A percentile compares a stretch with the other conserved stretches of the same genome.
phyloP scores from a whole-genome alignment of 768 basidiomycete species.

The Suillus ampliporus region DNA sequence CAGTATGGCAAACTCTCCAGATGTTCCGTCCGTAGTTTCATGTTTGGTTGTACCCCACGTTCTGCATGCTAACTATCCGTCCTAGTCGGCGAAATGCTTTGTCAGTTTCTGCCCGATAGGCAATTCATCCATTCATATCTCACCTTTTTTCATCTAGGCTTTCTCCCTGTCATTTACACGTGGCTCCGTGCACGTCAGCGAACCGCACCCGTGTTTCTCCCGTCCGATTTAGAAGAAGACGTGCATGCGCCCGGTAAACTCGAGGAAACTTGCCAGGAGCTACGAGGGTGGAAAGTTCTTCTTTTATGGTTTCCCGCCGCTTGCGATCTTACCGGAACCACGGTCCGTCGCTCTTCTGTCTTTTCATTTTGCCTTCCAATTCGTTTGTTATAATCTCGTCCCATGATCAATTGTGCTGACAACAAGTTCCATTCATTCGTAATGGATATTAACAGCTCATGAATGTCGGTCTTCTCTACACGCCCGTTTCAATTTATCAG shows the following conservation, averaged over 20 bases:
- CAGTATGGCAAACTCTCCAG: conserved; percentile 90
- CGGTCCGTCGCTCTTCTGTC: conserved; percentile 55
- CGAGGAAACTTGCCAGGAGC: conserved; percentile 41
- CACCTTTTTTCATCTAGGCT: conserved; percentile 56
- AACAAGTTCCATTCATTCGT: conserved; percentile 16
- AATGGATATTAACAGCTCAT: conserved; percentile 58
- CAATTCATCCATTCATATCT: conserved; percentile 20
- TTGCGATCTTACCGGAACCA: conserved; percentile 92
- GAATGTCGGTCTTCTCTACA: conserved; percentile 95
- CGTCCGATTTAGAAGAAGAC: conserved; percentile 55
- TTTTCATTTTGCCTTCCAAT: conserved; percentile 4
- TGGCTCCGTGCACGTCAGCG: conserved; percentile 58
- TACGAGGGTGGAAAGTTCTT: conserved; percentile 72
- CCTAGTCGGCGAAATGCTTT: conserved; percentile 92
- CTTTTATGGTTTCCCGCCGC: conserved; percentile 88
- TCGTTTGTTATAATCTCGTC: background rate
- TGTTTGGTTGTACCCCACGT: conserved; percentile 14
- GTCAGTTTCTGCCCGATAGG: conserved; percentile 51
- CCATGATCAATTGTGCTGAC: conserved; percentile 22
- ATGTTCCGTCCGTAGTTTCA: conserved; percentile 75
- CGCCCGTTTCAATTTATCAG: conserved; percentile 97
- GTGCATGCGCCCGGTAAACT: conserved; percentile 41
- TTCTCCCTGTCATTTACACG: conserved; percentile 81
- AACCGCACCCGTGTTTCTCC: conserved; percentile 57
- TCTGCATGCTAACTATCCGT: conserved; percentile 42